A percentile compares a stretch with the other conserved stretches of the same genome.
Conservation (phyloP, 2,329 filamentous ascomycete species). For the Trichoderma brevicompactum region DNA sequence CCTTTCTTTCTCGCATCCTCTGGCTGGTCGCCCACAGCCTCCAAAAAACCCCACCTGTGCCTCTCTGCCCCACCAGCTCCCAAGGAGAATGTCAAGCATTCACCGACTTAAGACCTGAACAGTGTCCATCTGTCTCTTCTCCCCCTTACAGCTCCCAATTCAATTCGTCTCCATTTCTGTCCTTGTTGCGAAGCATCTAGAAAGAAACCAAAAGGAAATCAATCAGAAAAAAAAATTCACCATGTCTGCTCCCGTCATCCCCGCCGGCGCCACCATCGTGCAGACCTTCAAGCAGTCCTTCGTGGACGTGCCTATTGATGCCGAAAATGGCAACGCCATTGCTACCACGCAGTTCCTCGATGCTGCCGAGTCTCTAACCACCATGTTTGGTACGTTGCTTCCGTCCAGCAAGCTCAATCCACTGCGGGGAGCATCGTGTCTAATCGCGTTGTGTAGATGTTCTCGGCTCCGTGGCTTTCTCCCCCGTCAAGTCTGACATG, state of each 20-base stretch:
- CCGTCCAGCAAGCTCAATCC: not conserved
- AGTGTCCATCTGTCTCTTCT: not conserved
- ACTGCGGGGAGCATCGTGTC: not conserved
- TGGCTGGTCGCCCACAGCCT: not conserved
- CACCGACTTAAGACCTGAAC: constrained; percentile 22
- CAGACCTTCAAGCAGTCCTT: constrained; percentile 85
- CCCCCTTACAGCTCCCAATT: not conserved
- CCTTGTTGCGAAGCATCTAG: not conserved
- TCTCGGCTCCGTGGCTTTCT: constrained; percentile 76
- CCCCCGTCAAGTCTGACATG: constrained; percentile 90
- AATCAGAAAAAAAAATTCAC: not conserved
- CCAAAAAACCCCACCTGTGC: constrained; percentile 22
- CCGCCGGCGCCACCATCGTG: constrained; percentile 78
- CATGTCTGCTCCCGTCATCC: constrained; percentile 59
- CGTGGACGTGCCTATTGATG: constrained; percentile 76
- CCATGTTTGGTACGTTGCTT: constrained; percentile 73
- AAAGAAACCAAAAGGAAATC: not conserved
- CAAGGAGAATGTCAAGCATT: constrained; percentile 18
- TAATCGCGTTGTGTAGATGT: constrained; percentile 51
- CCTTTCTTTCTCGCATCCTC: constrained; percentile 1
- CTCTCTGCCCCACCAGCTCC: constrained; percentile 25
- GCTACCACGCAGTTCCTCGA: constrained; percentile 87
- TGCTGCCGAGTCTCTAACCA: constrained; percentile 83
- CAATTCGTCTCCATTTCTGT: constrained; percentile 3
- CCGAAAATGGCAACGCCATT: constrained; percentile 75